Conservation (phyloP, 345 rosid genomes). For the Salix suchowensis region DNA sequence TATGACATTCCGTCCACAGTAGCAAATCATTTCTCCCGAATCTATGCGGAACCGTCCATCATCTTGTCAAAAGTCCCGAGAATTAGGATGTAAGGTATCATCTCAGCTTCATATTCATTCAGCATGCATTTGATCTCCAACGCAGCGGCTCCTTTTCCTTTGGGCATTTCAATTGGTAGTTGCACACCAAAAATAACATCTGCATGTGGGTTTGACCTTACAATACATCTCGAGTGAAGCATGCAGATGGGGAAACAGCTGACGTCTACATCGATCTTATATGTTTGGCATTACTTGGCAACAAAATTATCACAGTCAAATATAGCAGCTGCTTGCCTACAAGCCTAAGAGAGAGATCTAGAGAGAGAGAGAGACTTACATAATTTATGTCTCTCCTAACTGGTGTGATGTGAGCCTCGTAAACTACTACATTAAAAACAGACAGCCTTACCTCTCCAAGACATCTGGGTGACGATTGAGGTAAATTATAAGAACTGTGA, state of each 20-base stretch:
- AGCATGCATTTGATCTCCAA: neutral
- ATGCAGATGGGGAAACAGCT: neutral
- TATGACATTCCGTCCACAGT: neutral
- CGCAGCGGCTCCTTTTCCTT: neutral
- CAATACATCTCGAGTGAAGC: neutral
- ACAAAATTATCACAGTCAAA: slow-evolving; percentile 34
- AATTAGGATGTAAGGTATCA: neutral
- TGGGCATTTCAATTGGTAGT: too few species aligned
- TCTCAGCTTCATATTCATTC: neutral
- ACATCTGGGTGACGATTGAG: neutral
- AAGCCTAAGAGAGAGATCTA: neutral
- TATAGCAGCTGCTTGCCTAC: slow-evolving; percentile 32
- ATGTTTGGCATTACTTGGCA: neutral
- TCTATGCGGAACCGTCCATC: neutral
- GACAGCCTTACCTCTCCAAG: neutral
- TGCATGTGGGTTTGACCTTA: slow-evolving; percentile 22
- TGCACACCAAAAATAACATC: neutral
- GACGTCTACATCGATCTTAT: slow-evolving; percentile 16
- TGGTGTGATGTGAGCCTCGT: slow-evolving; percentile 32
- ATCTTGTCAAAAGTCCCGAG: neutral
- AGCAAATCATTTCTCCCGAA: neutral
- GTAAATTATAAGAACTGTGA: neutral
- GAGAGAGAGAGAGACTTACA: slow-evolving; percentile 8
- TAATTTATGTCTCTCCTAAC: slow-evolving; percentile 8
- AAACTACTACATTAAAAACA: slow-evolving; percentile 4